Conservation (phyloP, 2,329 filamentous ascomycete species). For the Lecanosticta acicola region DNA sequence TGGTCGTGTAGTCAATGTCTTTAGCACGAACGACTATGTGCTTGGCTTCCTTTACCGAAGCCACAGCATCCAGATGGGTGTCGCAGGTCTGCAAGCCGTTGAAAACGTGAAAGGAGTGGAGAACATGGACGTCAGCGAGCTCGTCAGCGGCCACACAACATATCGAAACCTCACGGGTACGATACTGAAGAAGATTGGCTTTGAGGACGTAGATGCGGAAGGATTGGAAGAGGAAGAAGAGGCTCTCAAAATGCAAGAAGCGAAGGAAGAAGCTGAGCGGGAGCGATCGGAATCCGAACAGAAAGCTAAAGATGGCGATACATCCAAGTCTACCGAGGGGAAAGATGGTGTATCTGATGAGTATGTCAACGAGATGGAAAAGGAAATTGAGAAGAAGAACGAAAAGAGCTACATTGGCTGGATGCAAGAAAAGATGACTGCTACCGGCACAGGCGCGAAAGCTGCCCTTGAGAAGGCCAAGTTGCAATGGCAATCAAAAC, state of each 20-base stretch:
- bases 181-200: slow-evolving; percentile 49
- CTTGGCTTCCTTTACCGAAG: slow-evolving; percentile 83
- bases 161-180: slow-evolving; percentile 49
- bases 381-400: slow-evolving; percentile 11
- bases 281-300: slow-evolving; percentile 25
- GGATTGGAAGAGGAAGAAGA: slow-evolving; percentile 45
- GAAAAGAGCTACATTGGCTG: slow-evolving; percentile 40
- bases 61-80: slow-evolving; percentile 72
- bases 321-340: slow-evolving; percentile 26
- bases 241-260: slow-evolving; percentile 35
- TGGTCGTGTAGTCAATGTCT: slow-evolving; percentile 81
- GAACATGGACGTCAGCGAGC: slow-evolving; percentile 49
- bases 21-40: slow-evolving; percentile 79
- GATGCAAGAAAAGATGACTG: slow-evolving; percentile 38
- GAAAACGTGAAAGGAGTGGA: slow-evolving; percentile 60
- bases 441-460: slow-evolving; percentile 25
- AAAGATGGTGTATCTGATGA: slow-evolving; percentile 32
- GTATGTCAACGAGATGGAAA: slow-evolving; percentile 18
- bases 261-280: slow-evolving; percentile 35
- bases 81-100: slow-evolving; percentile 76
- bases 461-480: slow-evolving; percentile 19
- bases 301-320: slow-evolving; percentile 18
- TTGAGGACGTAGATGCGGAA: slow-evolving; percentile 46
- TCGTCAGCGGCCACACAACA: slow-evolving; percentile 47
- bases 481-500: slow-evolving; percentile 9